Percentiles rank a stretch among this genome's conserved stretches.
Evolutionary conservation across 139 green algal species (phyloP).

Genomic region (Micractinium sp.): DNA sequence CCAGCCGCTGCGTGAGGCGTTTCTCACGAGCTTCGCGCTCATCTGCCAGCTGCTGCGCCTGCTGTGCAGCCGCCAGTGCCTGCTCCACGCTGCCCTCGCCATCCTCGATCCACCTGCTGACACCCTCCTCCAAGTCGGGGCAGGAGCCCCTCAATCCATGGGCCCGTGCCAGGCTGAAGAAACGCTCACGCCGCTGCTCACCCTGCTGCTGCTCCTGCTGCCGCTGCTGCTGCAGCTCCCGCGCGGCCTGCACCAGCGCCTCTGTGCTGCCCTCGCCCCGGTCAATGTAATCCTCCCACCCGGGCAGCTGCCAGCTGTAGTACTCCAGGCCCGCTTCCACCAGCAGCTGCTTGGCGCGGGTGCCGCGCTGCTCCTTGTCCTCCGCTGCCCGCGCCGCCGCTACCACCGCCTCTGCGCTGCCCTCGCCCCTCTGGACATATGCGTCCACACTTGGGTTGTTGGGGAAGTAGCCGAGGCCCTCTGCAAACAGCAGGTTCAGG

Average conservation of each 20-base stretch:
- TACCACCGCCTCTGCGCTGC: neutral
- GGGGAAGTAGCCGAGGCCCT: neutral
- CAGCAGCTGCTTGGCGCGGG: neutral
- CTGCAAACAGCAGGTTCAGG: no score
- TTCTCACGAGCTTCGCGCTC: neutral
- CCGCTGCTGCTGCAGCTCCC: neutral
- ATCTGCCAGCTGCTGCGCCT: neutral
- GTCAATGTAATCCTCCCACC: neutral
- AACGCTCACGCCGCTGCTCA: neutral
- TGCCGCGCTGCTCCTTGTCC: neutral
- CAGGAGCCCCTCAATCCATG: neutral
- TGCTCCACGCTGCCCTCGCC: neutral
- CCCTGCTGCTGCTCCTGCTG: neutral
- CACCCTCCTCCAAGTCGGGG: neutral
- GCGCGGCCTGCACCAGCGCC: neutral
- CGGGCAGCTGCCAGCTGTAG: neutral
- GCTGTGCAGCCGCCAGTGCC: neutral
- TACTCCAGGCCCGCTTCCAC: neutral
- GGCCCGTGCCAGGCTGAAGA: neutral
- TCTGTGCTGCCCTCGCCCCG: neutral
- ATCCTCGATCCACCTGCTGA: neutral
- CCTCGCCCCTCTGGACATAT: neutral
- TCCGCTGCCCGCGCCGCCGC: neutral
- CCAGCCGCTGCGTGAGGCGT: neutral
- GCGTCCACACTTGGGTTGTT: neutral